Evolutionary conservation across 768 basidiomycete species (phyloP), one percentile per base, ranked within the genome.

Genomic region (Macrolepiota dolichaula): DNA sequence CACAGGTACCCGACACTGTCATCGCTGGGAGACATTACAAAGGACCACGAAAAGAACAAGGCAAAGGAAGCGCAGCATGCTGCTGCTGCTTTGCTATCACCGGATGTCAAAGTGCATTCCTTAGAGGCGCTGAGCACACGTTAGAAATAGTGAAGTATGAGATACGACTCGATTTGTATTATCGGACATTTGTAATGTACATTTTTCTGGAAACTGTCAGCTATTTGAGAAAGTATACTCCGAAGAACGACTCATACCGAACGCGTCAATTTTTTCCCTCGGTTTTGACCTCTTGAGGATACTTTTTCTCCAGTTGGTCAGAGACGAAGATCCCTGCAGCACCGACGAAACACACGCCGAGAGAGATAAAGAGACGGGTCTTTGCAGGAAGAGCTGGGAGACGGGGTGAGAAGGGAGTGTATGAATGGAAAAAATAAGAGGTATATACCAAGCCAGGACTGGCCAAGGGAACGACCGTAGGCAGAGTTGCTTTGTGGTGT

Each of bases 321-420:
- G 86, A 85, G 44, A 80, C 64, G 38, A 75, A 65, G 27, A 86
- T 65, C 17, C 86, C 86, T 22, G 70, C 70, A 9, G 70, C 74
- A 11, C 79, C 85, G 27, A 85, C 68, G 3, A 75, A 68, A 62
- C 80, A 84, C 51, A 81, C 68, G 4, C 72, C 79, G 60, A 85
- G 71, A 4, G 84, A 83, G 50, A 86, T 65, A 55, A 74, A 72
- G 29, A 85, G 74, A 37, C 86, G 82, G 42, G 83, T 83, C 29
- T 75, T 72, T 27, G 85, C 71, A 11, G 86, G 82, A 35, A 87
- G 76, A 44, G 79, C 86, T 87, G 67, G 35, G 24, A 32, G 51
- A 9, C 17, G 17, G n/a, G 47, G 17, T 55, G 42, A 52, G 59
- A 25, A 57, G 60, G 66, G 64, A 9, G 29, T 66, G 38, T 55